Conservation (phyloP, 192 early-diverging fungal genomes). For the Umbelopsis vinacea region DNA sequence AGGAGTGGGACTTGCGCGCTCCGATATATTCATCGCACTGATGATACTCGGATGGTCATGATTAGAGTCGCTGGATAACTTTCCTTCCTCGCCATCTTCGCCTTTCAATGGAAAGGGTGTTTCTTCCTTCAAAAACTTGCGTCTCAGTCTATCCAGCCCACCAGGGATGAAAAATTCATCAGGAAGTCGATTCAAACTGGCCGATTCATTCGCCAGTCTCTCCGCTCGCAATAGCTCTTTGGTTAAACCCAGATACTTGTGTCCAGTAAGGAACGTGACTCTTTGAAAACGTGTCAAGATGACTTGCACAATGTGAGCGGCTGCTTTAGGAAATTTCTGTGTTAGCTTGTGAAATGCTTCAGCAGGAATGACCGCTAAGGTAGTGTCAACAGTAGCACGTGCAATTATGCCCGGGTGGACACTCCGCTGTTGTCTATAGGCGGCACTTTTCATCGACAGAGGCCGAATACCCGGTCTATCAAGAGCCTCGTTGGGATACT, state of each 20-base stretch:
- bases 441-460: neutral
- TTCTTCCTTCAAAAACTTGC: constrained; percentile 45
- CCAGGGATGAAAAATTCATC: constrained; percentile 54
- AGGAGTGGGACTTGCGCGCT: neutral
- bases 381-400: constrained; percentile 85
- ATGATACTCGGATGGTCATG: constrained; percentile 23
- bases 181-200: constrained; percentile 57
- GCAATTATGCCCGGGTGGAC: constrained; percentile 80
- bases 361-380: constrained; percentile 92
- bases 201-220: constrained; percentile 77
- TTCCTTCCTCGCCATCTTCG: neutral
- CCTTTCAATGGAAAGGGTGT: neutral
- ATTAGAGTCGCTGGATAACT: neutral
- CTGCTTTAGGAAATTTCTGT: constrained; percentile 89
- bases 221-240: constrained; percentile 88
- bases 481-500: neutral
- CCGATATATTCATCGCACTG: constrained; percentile 26
- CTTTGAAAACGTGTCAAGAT: constrained; percentile 95
- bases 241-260: constrained; percentile 85
- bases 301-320: constrained; percentile 94
- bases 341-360: constrained; percentile 90
- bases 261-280: constrained; percentile 90
- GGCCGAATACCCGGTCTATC: neutral
- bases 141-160: constrained; percentile 59
- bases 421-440: constrained; percentile 34